Conservation (phyloP, 2,329 filamentous ascomycete genomes). For the Diplodia corticola region DNA sequence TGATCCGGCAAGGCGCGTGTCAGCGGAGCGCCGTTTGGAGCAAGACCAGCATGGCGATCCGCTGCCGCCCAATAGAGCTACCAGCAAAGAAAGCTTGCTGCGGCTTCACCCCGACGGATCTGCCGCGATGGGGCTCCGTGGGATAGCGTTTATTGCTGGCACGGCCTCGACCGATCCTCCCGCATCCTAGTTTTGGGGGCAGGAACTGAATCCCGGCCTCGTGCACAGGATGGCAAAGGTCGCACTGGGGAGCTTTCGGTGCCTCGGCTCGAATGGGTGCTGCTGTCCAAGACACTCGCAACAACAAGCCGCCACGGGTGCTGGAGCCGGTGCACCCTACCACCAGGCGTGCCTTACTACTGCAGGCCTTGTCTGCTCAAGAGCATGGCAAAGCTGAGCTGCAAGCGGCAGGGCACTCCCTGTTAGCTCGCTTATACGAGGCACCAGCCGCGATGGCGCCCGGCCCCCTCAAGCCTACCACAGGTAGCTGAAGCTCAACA, state of each 20-base stretch:
- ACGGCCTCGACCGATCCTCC: background rate
- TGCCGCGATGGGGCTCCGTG: background rate
- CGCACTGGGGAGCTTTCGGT: background rate
- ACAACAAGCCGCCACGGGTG: background rate
- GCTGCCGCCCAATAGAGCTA: background rate
- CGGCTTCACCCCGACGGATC: background rate
- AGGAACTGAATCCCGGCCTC: background rate
- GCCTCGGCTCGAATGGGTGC: too few species aligned
- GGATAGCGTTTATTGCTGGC: background rate
- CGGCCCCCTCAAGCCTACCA: background rate
- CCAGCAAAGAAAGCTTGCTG: background rate
- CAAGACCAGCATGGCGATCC: background rate
- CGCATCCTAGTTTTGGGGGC: background rate
- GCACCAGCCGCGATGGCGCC: background rate
- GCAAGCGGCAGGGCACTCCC: background rate
- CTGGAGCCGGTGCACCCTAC: background rate
- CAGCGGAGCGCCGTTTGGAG: background rate
- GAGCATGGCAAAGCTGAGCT: background rate
- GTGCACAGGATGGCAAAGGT: background rate
- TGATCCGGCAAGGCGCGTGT: background rate
- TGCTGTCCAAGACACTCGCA: background rate
- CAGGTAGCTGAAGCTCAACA: slow-evolving; percentile 9
- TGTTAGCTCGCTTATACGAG: slow-evolving; percentile 12
- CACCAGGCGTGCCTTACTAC: slow-evolving; percentile 4
- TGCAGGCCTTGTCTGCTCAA: background rate